Percentiles rank a stretch among this genome's conserved stretches.
Evolutionary conservation across 495 filamentous ascomycete species (phyloP).

Genomic region (Thozetella sp.): DNA sequence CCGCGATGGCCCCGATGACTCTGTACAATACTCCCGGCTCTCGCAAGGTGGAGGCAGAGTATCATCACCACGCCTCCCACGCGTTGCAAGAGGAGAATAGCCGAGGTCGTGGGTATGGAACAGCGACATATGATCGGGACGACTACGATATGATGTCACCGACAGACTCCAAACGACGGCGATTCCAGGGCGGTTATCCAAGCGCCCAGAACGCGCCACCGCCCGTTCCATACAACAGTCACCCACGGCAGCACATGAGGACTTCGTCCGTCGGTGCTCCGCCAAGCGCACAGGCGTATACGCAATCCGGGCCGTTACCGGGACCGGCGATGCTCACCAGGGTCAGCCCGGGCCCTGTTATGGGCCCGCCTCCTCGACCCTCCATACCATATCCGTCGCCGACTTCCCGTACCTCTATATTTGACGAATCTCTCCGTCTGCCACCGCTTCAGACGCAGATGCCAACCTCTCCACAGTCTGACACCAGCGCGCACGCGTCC

Average conservation of each 20-base stretch:
- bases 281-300: neutral
- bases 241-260: constrained; percentile 1
- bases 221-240: constrained; percentile 4
- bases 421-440: constrained; percentile 50
- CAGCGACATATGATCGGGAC: constrained; percentile 17
- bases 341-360: neutral
- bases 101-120: constrained; percentile 15
- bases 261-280: constrained; percentile 15
- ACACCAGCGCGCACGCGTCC: neutral
- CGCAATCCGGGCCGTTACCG: neutral
- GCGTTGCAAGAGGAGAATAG: neutral
- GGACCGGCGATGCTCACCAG: constrained; percentile 6
- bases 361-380: constrained; percentile 8
- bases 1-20: constrained; percentile 26
- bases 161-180: constrained; percentile 60
- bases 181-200: constrained; percentile 39
- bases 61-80: constrained; percentile 20
- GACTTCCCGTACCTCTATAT: constrained; percentile 16
- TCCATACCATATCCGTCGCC: constrained; percentile 5
- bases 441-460: constrained; percentile 60
- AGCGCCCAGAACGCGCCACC: constrained; percentile 16
- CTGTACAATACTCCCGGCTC: constrained; percentile 20
- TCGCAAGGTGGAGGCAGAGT: constrained; percentile 24
- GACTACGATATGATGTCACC: constrained; percentile 43
- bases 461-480: constrained; percentile 18